Evolutionary conservation across 805 yeast species (phyloP), one percentile per base, ranked within the genome.

Genomic region (Starmerella cellae): DNA sequence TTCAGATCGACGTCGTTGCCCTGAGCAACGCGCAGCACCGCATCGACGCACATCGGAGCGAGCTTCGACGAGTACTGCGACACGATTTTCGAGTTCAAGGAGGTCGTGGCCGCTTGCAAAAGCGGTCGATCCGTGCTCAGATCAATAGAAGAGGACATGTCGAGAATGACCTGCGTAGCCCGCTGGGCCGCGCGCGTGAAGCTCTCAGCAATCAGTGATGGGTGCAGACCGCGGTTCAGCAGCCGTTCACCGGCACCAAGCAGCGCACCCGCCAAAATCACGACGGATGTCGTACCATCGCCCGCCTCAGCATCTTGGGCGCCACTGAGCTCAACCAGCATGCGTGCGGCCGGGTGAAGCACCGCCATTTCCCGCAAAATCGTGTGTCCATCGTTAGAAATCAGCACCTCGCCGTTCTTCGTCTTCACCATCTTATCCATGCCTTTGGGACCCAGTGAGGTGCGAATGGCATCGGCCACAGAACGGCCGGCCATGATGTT

Each of bases 301-400:
- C 99, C 99, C n/a, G 97, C 98, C 63, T 87, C 99, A 30, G 87
- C 81, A 56, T 91, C 99, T 65, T 91, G 99, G 1, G 98, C 97
- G 33, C 87, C 95, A 46, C 94, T 80, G 22, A 91, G 82, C 60
- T 91, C 97, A 35, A 91, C 98, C n/a, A 76, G 68, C 97, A 91
- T 91, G 58, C 85, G 80, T 1, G 98, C 98, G 2, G 95, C 99
- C 2, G 99, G 99, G 60, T 91, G 98, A 60, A 91, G 71, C 39
- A 91, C 94, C 1, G 98, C 97, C 97, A 91, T 91, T 62, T 91
- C 96, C 56, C 82, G 78, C 54, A 88, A 68, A 53, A 91, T 91
- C 3, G 99, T 91, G 63, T 93, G 97, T 27, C 99, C 99, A 64
- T 91, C 99, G 62, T 91, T 91, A 49, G 97, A 85, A 54, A 91